Conservation (phyloP, 129 eudicot species). For the Escallonia rubra region DNA sequence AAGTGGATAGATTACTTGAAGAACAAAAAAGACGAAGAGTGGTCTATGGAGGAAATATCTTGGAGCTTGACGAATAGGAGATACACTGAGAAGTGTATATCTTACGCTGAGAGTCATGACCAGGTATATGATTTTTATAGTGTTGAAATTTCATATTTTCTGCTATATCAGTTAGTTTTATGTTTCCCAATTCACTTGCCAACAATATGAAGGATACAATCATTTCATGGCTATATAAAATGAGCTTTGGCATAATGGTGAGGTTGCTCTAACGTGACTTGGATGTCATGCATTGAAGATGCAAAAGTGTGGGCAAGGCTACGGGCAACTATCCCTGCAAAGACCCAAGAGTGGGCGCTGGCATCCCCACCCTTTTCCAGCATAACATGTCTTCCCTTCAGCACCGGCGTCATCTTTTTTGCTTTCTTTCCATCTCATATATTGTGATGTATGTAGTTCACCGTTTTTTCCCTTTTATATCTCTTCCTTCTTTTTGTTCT, state of each 20-base stretch:
- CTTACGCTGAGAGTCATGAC: constrained; percentile 98
- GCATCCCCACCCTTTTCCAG: too few species aligned
- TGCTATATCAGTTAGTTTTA: too few species aligned
- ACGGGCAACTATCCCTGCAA: too few species aligned
- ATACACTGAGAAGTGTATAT: constrained; percentile 86
- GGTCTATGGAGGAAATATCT: constrained; percentile 84
- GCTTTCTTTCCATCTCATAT: neutral
- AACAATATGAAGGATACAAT: neutral
- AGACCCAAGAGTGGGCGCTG: too few species aligned
- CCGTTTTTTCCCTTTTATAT: constrained; percentile 2
- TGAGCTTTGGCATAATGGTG: too few species aligned
- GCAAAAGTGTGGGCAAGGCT: too few species aligned
- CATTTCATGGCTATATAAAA: neutral
- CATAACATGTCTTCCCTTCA: neutral
- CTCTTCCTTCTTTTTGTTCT: constrained; percentile 8
- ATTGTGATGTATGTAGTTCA: neutral
- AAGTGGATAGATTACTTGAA: constrained; percentile 93
- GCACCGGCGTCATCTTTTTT: neutral
- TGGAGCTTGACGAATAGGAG: constrained; percentile 86
- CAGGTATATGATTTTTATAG: constrained; percentile 45
- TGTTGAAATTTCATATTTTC: too few species aligned
- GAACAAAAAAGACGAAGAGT: constrained; percentile 80
- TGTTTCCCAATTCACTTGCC: too few species aligned
- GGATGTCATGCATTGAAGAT: too few species aligned
- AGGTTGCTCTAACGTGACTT: too few species aligned